Evolutionary conservation across 805 yeast genomes (phyloP).

Genomic region (Torulaspora gathmanii): DNA sequence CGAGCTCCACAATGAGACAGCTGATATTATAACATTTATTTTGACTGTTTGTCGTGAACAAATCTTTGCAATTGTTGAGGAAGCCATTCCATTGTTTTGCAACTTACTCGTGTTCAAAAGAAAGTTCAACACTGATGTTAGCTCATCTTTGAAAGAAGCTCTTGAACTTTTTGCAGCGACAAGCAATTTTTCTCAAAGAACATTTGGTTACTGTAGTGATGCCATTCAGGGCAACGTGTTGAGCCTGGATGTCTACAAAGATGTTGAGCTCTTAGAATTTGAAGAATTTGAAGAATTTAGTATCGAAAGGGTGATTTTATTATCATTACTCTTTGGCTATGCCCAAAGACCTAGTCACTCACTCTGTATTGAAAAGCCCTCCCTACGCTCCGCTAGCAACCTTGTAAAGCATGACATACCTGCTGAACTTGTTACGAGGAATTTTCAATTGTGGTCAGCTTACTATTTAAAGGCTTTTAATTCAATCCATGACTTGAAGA

Average conservation of each 20-base stretch:
- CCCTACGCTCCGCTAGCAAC: constrained; percentile 5
- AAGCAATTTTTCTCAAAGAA: constrained; percentile 1
- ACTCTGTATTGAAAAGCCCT: constrained; percentile 3
- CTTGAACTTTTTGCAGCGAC: neutral
- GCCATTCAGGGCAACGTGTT: constrained; percentile 12
- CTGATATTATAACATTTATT: constrained; percentile 10
- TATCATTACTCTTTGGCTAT: constrained; percentile 20
- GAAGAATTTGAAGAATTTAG: constrained; percentile 3
- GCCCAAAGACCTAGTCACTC: constrained; percentile 9
- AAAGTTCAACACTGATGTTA: neutral
- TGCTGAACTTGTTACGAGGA: constrained; percentile 7
- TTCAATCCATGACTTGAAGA: neutral
- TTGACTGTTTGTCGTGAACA: constrained; percentile 8
- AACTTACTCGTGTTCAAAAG: constrained; percentile 9
- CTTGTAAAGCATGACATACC: constrained; percentile 9
- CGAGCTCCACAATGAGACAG: constrained; percentile 18
- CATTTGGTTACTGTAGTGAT: constrained; percentile 16
- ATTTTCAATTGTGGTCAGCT: constrained; percentile 20
- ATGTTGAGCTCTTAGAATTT: constrained; percentile 14
- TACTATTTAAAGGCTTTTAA: constrained; percentile 10
- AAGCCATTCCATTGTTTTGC: constrained; percentile 17
- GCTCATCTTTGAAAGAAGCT: constrained; percentile 2
- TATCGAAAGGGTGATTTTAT: constrained; percentile 9
- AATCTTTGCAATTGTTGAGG: constrained; percentile 7
- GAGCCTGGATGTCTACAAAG: constrained; percentile 10